phyloP scores from a whole-genome alignment of 139 green algal species.

The Pseudopediastrum boryanum region DNA sequence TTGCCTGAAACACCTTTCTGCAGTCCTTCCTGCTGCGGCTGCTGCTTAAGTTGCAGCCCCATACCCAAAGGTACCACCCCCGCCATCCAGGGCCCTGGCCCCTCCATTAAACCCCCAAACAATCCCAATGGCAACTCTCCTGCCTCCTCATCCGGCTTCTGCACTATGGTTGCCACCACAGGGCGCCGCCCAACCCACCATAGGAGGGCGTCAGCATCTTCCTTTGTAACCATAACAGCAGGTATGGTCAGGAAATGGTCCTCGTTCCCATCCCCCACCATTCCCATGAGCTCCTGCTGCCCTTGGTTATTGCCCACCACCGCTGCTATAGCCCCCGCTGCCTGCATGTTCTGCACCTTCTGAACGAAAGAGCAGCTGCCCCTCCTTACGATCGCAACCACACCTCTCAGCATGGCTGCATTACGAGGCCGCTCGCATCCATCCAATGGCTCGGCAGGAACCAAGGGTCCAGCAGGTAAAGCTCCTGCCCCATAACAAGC shows the following conservation, averaged over 20 bases:
- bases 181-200: slow-evolving; percentile 28
- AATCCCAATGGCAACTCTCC: too few species aligned
- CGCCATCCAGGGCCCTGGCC: background rate
- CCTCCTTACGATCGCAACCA: slow-evolving; percentile 55
- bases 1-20: background rate
- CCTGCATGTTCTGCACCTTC: slow-evolving; percentile 49
- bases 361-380: slow-evolving; percentile 68
- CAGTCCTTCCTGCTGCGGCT: too few species aligned
- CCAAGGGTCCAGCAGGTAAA: slow-evolving; percentile 25
- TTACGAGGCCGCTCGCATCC: slow-evolving; percentile 42
- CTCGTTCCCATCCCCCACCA: slow-evolving; percentile 35
- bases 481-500: background rate
- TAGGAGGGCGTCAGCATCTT: slow-evolving; percentile 4
- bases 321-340: slow-evolving; percentile 43
- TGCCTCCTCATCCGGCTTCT: background rate
- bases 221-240: slow-evolving; percentile 24
- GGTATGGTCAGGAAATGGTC: too few species aligned
- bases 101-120: too few species aligned
- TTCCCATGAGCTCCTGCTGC: slow-evolving; percentile 29
- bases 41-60: background rate
- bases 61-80: background rate
- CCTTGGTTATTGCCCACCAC: slow-evolving; percentile 57
- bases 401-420: slow-evolving; percentile 23
- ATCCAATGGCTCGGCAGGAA: slow-evolving; percentile 42
- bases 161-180: background rate